phyloP scores from a whole-genome alignment of 139 green algal species.

The Coelastrella sp. region DNA sequence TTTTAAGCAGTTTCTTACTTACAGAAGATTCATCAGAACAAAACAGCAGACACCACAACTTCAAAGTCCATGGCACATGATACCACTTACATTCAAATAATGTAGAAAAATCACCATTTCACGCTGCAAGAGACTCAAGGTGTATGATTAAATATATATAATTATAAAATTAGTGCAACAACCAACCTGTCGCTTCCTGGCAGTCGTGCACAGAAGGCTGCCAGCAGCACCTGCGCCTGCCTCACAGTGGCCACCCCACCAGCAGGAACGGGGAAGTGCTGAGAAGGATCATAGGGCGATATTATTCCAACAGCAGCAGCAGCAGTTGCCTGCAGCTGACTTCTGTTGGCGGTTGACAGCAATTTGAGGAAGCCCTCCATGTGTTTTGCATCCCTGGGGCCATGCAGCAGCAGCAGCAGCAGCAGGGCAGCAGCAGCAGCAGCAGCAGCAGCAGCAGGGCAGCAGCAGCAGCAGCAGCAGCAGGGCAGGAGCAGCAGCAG shows the following conservation, averaged over 20 bases:
- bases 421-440: no score
- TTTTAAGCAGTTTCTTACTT: no score
- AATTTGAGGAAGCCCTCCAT: not conserved
- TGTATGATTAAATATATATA: not conserved
- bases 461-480: no score
- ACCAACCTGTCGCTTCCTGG: slow-evolving; percentile 19
- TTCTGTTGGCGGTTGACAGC: not conserved
- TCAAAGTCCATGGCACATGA: no score
- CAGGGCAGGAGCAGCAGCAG: no score
- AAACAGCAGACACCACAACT: no score
- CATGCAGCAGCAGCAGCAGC: no score
- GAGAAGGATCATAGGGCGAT: not conserved
- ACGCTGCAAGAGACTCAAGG: no score
- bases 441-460: no score
- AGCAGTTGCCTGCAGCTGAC: not conserved
- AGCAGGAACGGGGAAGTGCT: not conserved
- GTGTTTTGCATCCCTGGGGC: not conserved
- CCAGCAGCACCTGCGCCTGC: slow-evolving; percentile 37
- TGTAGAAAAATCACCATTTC: no score
- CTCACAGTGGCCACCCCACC: slow-evolving; percentile 25
- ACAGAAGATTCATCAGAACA: no score
- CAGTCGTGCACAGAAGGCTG: slow-evolving; percentile 20
- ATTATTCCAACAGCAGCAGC: not conserved
- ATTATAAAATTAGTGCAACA: not conserved
- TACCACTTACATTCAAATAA: no score